These are phyloP conservation scores for Chondrus crispus DNA, from an alignment of 23 red algal genomes.

Conservation along the genomic window DNA sequence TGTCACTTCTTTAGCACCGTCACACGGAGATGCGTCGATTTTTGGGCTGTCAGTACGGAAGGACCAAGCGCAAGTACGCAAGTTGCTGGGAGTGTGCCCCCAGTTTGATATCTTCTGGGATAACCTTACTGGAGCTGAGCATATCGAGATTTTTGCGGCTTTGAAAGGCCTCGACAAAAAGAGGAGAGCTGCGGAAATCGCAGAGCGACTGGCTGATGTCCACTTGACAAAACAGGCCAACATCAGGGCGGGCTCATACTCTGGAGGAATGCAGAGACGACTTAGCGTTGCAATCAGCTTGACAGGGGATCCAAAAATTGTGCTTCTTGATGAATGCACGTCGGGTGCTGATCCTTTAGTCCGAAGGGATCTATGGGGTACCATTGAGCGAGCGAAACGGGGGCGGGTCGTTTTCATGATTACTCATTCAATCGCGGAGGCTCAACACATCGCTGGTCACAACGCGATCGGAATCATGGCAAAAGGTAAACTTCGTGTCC, in stretches of 20 bases:
- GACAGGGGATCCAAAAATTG: slow-evolving; percentile 87
- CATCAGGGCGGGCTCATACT: slow-evolving; percentile 61
- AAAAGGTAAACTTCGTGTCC: slow-evolving; percentile 69
- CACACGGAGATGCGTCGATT: slow-evolving; percentile 72
- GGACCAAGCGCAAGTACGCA: slow-evolving; percentile 58
- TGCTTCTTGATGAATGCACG: slow-evolving; percentile 89
- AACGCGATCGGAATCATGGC: slow-evolving; percentile 91
- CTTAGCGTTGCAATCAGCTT: slow-evolving; percentile 84
- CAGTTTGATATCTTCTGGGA: slow-evolving; percentile 89
- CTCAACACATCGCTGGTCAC: slow-evolving; percentile 65
- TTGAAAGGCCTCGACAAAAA: slow-evolving; percentile 69
- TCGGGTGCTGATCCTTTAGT: slow-evolving; percentile 81
- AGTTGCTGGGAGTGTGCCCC: slow-evolving; percentile 86
- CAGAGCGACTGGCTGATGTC: slow-evolving; percentile 74
- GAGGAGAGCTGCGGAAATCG: slow-evolving; percentile 57
- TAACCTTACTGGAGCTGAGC: slow-evolving; percentile 80
- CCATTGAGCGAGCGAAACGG: slow-evolving; percentile 78
- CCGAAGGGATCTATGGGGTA: slow-evolving; percentile 76
- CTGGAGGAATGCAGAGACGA: slow-evolving; percentile 91
- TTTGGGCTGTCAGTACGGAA: slow-evolving; percentile 68
- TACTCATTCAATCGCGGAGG: slow-evolving; percentile 95
- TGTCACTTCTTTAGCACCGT: slow-evolving; percentile 45
- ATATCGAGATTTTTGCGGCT: slow-evolving; percentile 87
- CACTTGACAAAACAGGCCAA: slow-evolving; percentile 47
- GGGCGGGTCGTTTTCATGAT: slow-evolving; percentile 81